A percentile compares a stretch with the other conserved stretches of the same genome.
Conservation (phyloP, 78 protist genomes). For the Protostelium mycophagum region DNA sequence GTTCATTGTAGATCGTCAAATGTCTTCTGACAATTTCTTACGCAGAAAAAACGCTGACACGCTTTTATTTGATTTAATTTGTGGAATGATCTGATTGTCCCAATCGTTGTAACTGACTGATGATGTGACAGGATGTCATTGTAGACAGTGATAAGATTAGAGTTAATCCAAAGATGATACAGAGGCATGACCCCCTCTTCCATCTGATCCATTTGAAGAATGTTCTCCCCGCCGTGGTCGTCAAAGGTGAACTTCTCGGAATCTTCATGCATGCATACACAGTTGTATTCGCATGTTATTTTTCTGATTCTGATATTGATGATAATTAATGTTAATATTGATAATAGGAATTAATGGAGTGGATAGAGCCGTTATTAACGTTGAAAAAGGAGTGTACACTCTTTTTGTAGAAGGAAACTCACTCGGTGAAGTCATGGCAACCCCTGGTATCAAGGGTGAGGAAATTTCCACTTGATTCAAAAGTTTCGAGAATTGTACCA, state of each 20-base stretch:
- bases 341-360: slow-evolving; percentile 39
- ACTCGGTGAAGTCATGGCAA: slow-evolving; percentile 67
- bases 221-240: slow-evolving; percentile 60
- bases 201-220: slow-evolving; percentile 47
- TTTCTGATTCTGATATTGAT: not conserved
- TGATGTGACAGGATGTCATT: slow-evolving; percentile 2
- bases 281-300: too few relatives aligned
- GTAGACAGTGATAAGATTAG: not conserved
- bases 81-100: not conserved
- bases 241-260: slow-evolving; percentile 18
- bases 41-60: not conserved
- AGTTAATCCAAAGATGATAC: not conserved
- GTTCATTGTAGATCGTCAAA: not conserved
- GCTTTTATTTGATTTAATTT: slow-evolving; percentile 5
- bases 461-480: not conserved
- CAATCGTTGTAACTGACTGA: not conserved
- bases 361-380: slow-evolving; percentile 81
- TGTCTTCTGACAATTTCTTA: not conserved
- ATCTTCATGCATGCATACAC: too few relatives aligned
- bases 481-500: not conserved
- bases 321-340: slow-evolving; percentile 39
- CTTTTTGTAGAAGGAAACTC: slow-evolving; percentile 77
- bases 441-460: slow-evolving; percentile 41
- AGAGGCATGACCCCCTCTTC: slow-evolving; percentile 16
- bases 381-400: slow-evolving; percentile 37